These are phyloP conservation scores for Fusarium torreyae DNA, from an alignment of 2,329 filamentous ascomycete species.

Conservation along the genomic window DNA sequence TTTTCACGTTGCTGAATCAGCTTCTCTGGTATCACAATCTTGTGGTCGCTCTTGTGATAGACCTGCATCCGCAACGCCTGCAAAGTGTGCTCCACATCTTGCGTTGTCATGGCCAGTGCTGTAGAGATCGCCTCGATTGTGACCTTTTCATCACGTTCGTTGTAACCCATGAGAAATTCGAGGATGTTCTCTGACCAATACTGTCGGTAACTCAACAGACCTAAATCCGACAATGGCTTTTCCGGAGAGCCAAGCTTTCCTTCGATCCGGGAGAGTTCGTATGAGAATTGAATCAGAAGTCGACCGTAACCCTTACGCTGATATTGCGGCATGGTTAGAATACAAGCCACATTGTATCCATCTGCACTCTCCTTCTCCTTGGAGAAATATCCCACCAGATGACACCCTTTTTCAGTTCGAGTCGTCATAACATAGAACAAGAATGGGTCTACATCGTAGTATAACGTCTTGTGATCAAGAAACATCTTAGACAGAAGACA, in stretches of 20 bases:
- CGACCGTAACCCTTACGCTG: slow-evolving; percentile 95
- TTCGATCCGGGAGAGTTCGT: slow-evolving; percentile 96
- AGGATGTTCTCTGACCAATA: slow-evolving; percentile 98
- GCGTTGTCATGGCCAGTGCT: slow-evolving; percentile 92
- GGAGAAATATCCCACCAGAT: slow-evolving; percentile 99
- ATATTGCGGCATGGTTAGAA: slow-evolving; percentile 95
- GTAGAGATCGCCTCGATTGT: slow-evolving; percentile 89
- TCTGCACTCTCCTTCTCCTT: slow-evolving; percentile 99
- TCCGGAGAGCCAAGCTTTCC: slow-evolving; percentile 95
- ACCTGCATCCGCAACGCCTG: slow-evolving; percentile 95
- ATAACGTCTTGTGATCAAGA: slow-evolving; percentile 96
- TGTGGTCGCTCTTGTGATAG: slow-evolving; percentile 96
- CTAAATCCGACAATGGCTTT: slow-evolving; percentile 94
- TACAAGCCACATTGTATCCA: slow-evolving; percentile 98
- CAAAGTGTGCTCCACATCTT: slow-evolving; percentile 94
- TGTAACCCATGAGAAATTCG: slow-evolving; percentile 83
- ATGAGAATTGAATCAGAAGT: slow-evolving; percentile 95
- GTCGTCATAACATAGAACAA: slow-evolving; percentile 98
- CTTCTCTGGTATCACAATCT: slow-evolving; percentile 91
- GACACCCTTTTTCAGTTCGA: slow-evolving; percentile 89
- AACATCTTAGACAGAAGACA: slow-evolving; percentile 97
- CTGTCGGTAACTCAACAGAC: slow-evolving; percentile 92
- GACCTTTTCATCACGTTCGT: slow-evolving; percentile 77
- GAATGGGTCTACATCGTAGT: slow-evolving; percentile 99
- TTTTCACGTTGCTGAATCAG: slow-evolving; percentile 85